phyloP scores from a whole-genome alignment of 2,329 filamentous ascomycete genomes.

The Aspergillus japonicus region DNA sequence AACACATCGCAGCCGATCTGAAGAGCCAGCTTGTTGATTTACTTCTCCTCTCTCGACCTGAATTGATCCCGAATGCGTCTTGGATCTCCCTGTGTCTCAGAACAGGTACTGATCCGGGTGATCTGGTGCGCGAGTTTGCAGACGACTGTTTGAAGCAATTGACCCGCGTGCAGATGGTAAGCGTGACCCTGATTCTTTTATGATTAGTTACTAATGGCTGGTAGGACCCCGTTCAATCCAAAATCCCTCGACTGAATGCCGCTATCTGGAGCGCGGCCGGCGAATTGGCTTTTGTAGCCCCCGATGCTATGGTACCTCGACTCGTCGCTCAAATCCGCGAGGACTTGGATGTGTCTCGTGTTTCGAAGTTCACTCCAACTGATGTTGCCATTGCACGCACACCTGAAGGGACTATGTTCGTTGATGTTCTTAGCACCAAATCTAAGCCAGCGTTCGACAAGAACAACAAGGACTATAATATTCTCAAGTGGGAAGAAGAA shows the following conservation, averaged over 20 bases:
- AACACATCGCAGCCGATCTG: slow-evolving; percentile 50
- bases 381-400: slow-evolving; percentile 93
- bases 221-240: slow-evolving; percentile 36
- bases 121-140: slow-evolving; percentile 65
- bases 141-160: slow-evolving; percentile 69
- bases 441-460: slow-evolving; percentile 72
- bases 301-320: slow-evolving; percentile 72
- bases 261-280: slow-evolving; percentile 84
- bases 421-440: slow-evolving; percentile 89
- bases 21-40: slow-evolving; percentile 73
- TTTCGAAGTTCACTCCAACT: slow-evolving; percentile 73
- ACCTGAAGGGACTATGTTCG: slow-evolving; percentile 79
- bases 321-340: slow-evolving; percentile 71
- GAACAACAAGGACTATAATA: slow-evolving; percentile 92
- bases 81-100: slow-evolving; percentile 90
- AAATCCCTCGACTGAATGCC: slow-evolving; percentile 46
- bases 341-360: slow-evolving; percentile 69
- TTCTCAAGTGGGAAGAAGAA: slow-evolving; percentile 95
- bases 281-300: slow-evolving; percentile 90
- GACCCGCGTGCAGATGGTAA: slow-evolving; percentile 55
- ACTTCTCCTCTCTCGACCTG: slow-evolving; percentile 72
- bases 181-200: background rate
- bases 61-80: slow-evolving; percentile 71
- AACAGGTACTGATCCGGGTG: slow-evolving; percentile 78
- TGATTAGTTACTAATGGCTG: slow-evolving; percentile 1